These are phyloP conservation scores for Cryptomeria japonica DNA, from an alignment of 75 land plant species.

Conservation along the genomic window DNA sequence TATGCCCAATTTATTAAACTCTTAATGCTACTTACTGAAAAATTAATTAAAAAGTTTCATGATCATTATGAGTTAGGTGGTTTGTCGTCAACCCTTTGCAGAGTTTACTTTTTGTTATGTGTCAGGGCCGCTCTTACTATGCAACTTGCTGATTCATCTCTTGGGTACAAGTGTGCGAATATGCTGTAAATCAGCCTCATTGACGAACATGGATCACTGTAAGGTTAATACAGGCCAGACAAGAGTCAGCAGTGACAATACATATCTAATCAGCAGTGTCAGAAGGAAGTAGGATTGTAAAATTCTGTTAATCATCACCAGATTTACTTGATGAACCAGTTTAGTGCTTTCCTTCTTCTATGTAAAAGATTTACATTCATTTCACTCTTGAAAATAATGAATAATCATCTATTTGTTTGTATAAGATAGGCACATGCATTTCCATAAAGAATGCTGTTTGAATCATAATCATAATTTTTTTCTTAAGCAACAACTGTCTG, in stretches of 20 bases:
- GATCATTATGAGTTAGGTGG: background rate
- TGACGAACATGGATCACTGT: background rate
- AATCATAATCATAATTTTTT: background rate
- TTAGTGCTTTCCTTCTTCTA: background rate
- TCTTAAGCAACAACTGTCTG: background rate
- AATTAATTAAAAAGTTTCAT: background rate
- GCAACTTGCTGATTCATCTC: background rate
- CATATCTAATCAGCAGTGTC: background rate
- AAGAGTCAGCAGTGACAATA: background rate
- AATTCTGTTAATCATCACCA: background rate
- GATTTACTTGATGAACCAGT: background rate
- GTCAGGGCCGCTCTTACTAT: background rate
- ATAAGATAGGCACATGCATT: background rate
- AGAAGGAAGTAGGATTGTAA: background rate
- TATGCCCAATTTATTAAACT: background rate
- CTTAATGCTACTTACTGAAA: background rate
- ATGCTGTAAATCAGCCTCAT: background rate
- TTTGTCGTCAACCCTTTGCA: background rate
- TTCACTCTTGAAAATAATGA: background rate
- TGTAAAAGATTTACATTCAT: background rate
- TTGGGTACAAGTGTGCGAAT: background rate
- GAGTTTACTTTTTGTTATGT: background rate
- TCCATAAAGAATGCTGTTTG: background rate
- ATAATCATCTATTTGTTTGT: too few species aligned
- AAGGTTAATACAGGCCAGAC: background rate